Percentiles rank a stretch among this genome's conserved stretches.
Evolutionary conservation across 495 filamentous ascomycete genomes (phyloP).

Genomic region (Penicillium diatomitis): DNA sequence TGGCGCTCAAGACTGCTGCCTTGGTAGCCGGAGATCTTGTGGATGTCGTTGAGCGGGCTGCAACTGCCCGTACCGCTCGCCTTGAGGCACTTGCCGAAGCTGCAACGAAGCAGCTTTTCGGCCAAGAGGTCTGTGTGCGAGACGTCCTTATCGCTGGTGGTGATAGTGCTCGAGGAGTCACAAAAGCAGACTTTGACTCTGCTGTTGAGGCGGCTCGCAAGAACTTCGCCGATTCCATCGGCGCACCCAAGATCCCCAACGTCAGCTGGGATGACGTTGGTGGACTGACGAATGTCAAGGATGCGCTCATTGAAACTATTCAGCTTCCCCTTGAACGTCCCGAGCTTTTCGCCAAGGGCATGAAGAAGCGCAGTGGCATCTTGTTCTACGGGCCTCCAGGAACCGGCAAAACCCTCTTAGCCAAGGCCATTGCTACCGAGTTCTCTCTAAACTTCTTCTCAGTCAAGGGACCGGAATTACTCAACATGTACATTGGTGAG

Average conservation of each 20-base stretch:
- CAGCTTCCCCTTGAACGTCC: constrained; percentile 87
- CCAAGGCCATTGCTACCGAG: constrained; percentile 96
- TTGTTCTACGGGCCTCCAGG: constrained; percentile 96
- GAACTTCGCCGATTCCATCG: constrained; percentile 96
- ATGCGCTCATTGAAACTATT: constrained; percentile 93
- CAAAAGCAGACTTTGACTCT: constrained; percentile 77
- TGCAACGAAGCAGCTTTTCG: constrained; percentile 24
- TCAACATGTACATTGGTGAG: constrained; percentile 99
- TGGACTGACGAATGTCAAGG: constrained; percentile 86
- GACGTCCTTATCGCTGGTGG: constrained; percentile 91
- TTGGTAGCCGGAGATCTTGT: constrained; percentile 89
- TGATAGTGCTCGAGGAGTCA: constrained; percentile 62
- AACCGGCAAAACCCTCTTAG: constrained; percentile 92
- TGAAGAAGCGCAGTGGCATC: constrained; percentile 98
- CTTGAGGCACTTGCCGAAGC: constrained; percentile 57
- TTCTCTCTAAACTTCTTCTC: constrained; percentile 99
- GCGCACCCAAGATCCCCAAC: constrained; percentile 95
- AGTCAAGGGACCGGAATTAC: constrained; percentile 92
- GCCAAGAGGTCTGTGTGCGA: constrained; percentile 49
- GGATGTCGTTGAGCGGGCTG: constrained; percentile 86
- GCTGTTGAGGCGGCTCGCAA: constrained; percentile 91
- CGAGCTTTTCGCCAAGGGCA: constrained; percentile 92
- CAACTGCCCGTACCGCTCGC: constrained; percentile 62
- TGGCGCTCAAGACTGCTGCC: constrained; percentile 92
- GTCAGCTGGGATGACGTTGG: constrained; percentile 96